Evolutionary conservation across 768 basidiomycete species (phyloP).

Genomic region (Fibroporia radiculosa): DNA sequence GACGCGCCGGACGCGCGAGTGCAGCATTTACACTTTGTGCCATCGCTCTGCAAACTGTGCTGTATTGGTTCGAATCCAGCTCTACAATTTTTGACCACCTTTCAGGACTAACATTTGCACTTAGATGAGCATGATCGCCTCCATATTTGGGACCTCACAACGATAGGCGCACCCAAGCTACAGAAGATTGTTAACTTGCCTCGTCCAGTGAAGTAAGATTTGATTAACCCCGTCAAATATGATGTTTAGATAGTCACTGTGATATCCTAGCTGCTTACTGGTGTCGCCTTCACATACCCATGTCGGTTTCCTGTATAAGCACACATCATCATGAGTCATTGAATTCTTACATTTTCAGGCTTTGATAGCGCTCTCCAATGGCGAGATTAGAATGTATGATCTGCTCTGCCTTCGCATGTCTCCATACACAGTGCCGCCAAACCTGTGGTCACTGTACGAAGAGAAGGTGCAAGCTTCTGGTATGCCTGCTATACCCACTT

Average conservation of each 20-base stretch:
- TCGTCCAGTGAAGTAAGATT: conserved; percentile 30
- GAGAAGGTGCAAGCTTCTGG: conserved; percentile 40
- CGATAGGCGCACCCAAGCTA: conserved; percentile 44
- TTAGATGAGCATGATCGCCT: conserved; percentile 46
- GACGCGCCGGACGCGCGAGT: conserved; percentile 34
- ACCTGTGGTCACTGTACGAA: conserved; percentile 70
- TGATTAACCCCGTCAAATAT: neutral
- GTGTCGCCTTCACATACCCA: conserved; percentile 67
- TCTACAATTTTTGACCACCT: neutral
- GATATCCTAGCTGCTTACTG: conserved; percentile 38
- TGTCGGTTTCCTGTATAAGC: conserved; percentile 32
- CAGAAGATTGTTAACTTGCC: conserved; percentile 43
- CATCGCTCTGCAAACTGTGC: conserved; percentile 44
- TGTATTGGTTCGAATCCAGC: conserved; percentile 47
- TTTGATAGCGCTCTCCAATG: conserved; percentile 43
- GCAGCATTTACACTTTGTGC: conserved; percentile 57
- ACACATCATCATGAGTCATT: neutral
- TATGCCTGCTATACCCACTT: conserved; percentile 26
- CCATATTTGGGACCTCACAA: conserved; percentile 53
- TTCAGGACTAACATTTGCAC: neutral
- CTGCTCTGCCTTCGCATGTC: conserved; percentile 61
- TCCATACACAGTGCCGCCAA: conserved; percentile 52
- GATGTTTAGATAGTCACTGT: conserved; percentile 1
- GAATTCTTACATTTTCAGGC: conserved; percentile 22
- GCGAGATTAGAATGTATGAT: conserved; percentile 70